These are phyloP conservation scores for Dimargaris cristalligena DNA, from an alignment of 192 early-diverging fungal species.

Conservation along the genomic window DNA sequence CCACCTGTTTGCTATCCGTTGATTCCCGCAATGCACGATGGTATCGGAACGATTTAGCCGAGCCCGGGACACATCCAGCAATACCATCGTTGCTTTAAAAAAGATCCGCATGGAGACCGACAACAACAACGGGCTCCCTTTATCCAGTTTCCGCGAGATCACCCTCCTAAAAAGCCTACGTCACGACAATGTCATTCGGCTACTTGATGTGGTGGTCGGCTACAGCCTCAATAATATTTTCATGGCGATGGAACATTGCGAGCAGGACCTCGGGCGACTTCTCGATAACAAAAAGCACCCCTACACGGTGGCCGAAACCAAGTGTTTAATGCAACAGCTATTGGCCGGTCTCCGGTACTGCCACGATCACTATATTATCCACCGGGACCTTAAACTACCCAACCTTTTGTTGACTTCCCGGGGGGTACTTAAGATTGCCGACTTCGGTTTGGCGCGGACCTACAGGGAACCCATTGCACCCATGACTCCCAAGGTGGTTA, in stretches of 20 bases:
- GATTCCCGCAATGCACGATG: no score
- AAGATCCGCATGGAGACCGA: slow-evolving; percentile 34
- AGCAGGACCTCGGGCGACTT: slow-evolving; percentile 33
- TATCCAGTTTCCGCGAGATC: slow-evolving; percentile 64
- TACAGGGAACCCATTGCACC: slow-evolving; percentile 38
- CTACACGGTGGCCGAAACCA: slow-evolving; percentile 24
- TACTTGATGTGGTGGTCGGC: slow-evolving; percentile 55
- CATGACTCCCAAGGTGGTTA: slow-evolving; percentile 73
- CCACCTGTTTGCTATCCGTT: no score
- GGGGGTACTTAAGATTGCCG: slow-evolving; percentile 65
- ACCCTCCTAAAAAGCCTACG: slow-evolving; percentile 39
- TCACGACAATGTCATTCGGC: slow-evolving; percentile 59
- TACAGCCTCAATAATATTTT: slow-evolving; percentile 56
- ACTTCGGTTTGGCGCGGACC: slow-evolving; percentile 63
- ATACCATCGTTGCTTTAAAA: slow-evolving; percentile 41
- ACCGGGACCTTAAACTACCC: slow-evolving; percentile 60
- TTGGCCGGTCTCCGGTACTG: slow-evolving; percentile 48
- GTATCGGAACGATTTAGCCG: no score
- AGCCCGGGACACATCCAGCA: slow-evolving; percentile 33
- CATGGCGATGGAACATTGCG: slow-evolving; percentile 84
- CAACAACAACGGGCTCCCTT: slow-evolving; percentile 38
- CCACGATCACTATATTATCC: slow-evolving; percentile 46
- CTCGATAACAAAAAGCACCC: slow-evolving; percentile 16
- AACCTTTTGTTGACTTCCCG: slow-evolving; percentile 48
- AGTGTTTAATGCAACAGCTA: slow-evolving; percentile 60